Evolutionary conservation across 257 asterid species (phyloP), one percentile per base, ranked within the genome.

Genomic region (Primulina tabacum): DNA sequence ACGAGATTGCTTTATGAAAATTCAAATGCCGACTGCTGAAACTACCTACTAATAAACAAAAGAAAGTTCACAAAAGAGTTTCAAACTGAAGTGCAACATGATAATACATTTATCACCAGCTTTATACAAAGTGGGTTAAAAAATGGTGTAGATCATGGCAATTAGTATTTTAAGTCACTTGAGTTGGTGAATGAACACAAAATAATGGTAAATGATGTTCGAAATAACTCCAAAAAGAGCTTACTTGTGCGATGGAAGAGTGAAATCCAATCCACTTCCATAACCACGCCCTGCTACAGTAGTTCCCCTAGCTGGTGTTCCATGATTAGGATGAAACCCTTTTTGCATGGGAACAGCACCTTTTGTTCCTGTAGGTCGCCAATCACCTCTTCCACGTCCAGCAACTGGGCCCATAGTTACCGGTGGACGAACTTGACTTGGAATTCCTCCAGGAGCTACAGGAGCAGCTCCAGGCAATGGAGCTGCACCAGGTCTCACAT

Each of bases 371-470:
- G 87, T 40, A 67, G 99, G 96, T 65, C 99, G 84, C 97, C 99
- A 91, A 69, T 94, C 99, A 77, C 93, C 97, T 88, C 97, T 89
- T 73, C 98, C 97, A 68, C 97, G 97, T 74, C 97, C 99, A 81
- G 83, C 81, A 62, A 75, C 76, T 61, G 87, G 84, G 64, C 84
- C 86, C 79, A 82, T 75, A 68, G 77, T 83, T 71, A 76, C 71
- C 52, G 95, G 86, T 32, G 96, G 96, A 30, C 95, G 93, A 77
- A 82, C 92, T 77, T 85, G 97, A 79, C 93, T 87, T 57, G 80
- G 86, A 65, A 78, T 58, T 62, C 86, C 98, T 71, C 87, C 96
- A 64, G 92, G 79, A 32, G 88, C 76, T 24, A 64, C 74, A 47
- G 88, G 73, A 80, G 84, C 77, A 64, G 83, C 78, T 68, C 89